Evolutionary conservation across 352 stramenopile genomes (phyloP).

Genomic region (Phytophthora hibernalis): DNA sequence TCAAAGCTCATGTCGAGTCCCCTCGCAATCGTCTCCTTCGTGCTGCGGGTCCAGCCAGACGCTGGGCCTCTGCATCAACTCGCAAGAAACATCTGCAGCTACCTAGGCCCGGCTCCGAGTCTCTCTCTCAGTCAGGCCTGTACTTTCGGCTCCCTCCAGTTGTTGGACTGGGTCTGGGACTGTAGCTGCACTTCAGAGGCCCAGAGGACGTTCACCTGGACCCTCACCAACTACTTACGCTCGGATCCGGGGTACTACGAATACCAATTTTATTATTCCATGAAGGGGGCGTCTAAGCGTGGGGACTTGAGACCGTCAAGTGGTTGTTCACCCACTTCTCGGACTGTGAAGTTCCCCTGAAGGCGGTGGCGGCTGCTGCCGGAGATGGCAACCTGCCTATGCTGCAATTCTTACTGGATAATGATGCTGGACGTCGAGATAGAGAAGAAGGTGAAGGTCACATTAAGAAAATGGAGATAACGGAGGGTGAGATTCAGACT

Average conservation of each 20-base stretch:
- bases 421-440: conserved; percentile 7
- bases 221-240: conserved; percentile 14
- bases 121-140: conserved; percentile 12
- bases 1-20: conserved; percentile 2
- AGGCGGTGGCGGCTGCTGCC: not conserved
- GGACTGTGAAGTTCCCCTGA: not conserved
- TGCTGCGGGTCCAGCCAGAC: conserved; percentile 7
- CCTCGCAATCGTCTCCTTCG: conserved; percentile 1
- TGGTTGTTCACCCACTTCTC: conserved; percentile 11
- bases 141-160: conserved; percentile 2
- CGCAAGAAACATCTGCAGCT: not conserved
- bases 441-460: not conserved
- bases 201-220: conserved; percentile 1
- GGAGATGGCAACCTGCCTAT: not conserved
- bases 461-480: conserved; percentile 9
- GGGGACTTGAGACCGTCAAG: conserved; percentile 4
- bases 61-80: not conserved
- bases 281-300: conserved; percentile 1
- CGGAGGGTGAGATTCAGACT: not conserved
- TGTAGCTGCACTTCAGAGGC: conserved; percentile 5
- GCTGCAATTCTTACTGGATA: conserved; percentile 9
- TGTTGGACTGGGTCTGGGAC: conserved; percentile 19
- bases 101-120: not conserved
- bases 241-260: conserved; percentile 5
- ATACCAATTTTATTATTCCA: conserved; percentile 10